Base-by-base conservation (phyloP, 2,329 filamentous ascomycete species). In the Stromatinia cepivora region DNA sequence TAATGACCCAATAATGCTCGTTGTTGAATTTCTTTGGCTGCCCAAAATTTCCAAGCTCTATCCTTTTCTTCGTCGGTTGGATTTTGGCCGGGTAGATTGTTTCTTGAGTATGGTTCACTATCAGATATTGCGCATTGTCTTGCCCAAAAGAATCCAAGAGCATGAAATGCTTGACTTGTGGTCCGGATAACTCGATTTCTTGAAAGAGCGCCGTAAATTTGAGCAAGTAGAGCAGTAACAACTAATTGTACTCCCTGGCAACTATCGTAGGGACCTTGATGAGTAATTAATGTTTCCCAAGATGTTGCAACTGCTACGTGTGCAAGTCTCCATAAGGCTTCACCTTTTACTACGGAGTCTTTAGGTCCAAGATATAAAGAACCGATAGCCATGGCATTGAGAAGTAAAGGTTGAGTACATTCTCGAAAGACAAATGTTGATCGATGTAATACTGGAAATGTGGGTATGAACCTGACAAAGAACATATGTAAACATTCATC, bases 401-500 rank as follows among this genome's bases (percentile, higher is more conserved):
- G 73, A 1, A 83, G 73, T 20, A 83, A 73, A 22, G 81, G 78
- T 67, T 82, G 81, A 0, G 80, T 80, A 71, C 80, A 82, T 70
- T 83, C 81, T 56, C 79, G 77, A 66, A 82, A 82, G 1, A 82
- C 77, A 36, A 83, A 83, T 0, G 81, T 83, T 45, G 81, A 78
- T 70, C 79, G 76, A 73, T 83, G 81, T 22, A 83, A 72, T n/a
- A 83, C 76, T 7, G 81, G 81, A 67, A 83, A 83, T 1, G 81
- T 82, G 4, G 81, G 81, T 36, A 82, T 82, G 69, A 83, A 82
- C 22, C 80, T 78, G 20, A 78, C 78, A 67, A 83, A 83, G 73
- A 83, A 83, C 80, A 83, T 82, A 69, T 83, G 81, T 22, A 83
- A 73, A 71, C 81, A 82, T 71, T 81, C 80, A 66, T 83, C 81